These are phyloP conservation scores for Candida morakotiae DNA, from an alignment of 805 yeast genomes.

Conservation along the genomic window DNA sequence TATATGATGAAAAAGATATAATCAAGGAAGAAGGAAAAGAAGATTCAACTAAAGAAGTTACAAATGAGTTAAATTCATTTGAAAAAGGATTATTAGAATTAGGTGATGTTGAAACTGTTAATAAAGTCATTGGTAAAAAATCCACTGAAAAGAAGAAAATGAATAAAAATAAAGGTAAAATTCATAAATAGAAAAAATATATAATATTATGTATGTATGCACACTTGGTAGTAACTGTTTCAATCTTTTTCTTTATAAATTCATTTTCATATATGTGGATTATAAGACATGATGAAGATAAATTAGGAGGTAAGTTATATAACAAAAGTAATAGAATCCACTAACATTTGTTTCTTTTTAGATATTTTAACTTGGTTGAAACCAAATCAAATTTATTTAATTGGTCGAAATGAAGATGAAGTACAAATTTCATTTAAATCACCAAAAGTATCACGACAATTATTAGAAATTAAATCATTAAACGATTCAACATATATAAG, in stretches of 20 bases:
- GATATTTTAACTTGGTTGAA: slow-evolving; percentile 5
- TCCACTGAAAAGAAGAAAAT: slow-evolving; percentile 22
- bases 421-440: slow-evolving; percentile 24
- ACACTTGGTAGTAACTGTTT: neutral
- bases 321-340: neutral
- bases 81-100: slow-evolving; percentile 78
- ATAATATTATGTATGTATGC: neutral
- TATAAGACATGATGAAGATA: slow-evolving; percentile 8
- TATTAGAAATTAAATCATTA: slow-evolving; percentile 18
- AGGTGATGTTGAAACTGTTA: slow-evolving; percentile 72
- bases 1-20: slow-evolving; percentile 48
- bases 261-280: slow-evolving; percentile 7
- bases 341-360: neutral
- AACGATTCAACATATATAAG: slow-evolving; percentile 15
- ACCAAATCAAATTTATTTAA: slow-evolving; percentile 12
- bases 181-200: slow-evolving; percentile 13
- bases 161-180: slow-evolving; percentile 11
- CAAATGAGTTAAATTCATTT: slow-evolving; percentile 46
- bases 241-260: neutral
- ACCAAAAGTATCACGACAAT: slow-evolving; percentile 27
- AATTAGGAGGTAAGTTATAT: slow-evolving; percentile 9
- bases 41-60: slow-evolving; percentile 9
- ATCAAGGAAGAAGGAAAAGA: slow-evolving; percentile 14
- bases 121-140: slow-evolving; percentile 57
- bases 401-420: slow-evolving; percentile 26